phyloP scores from a whole-genome alignment of 768 basidiomycete genomes.

The Suillus alpinus region DNA sequence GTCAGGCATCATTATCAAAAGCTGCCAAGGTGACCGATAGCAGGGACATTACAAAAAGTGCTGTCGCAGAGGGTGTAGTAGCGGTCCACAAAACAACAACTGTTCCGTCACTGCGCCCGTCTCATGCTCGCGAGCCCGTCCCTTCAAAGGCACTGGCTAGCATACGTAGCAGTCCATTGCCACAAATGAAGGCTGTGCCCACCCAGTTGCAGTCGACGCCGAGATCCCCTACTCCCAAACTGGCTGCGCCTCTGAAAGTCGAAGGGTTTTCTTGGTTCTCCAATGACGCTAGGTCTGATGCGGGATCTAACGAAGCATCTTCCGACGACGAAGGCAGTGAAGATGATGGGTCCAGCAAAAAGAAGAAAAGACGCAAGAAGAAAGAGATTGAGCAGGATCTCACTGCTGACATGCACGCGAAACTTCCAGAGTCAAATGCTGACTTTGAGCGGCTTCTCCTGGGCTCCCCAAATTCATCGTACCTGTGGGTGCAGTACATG shows the following conservation, averaged over 20 bases:
- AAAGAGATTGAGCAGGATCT: conserved; percentile 75
- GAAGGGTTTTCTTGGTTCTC: conserved; percentile 75
- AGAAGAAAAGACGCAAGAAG: conserved; percentile 64
- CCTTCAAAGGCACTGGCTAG: conserved; percentile 88
- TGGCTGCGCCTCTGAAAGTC: conserved; percentile 42
- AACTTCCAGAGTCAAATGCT: conserved; percentile 83
- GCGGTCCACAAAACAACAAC: conserved; percentile 84
- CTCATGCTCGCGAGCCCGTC: conserved; percentile 47
- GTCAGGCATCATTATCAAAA: conserved; percentile 63
- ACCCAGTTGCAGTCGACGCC: not conserved
- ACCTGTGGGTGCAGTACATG: conserved; percentile 99
- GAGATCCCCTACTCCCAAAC: not conserved
- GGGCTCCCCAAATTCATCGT: conserved; percentile 95
- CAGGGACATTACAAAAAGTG: conserved; percentile 73
- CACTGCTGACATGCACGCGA: conserved; percentile 85
- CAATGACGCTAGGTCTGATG: conserved; percentile 33
- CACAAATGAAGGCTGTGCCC: conserved; percentile 52
- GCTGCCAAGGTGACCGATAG: conserved; percentile 54
- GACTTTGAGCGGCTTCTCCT: conserved; percentile 94
- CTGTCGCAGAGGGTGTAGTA: conserved; percentile 68
- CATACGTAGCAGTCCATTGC: conserved; percentile 59
- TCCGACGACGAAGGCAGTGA: conserved; percentile 42
- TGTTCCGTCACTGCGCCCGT: conserved; percentile 59
- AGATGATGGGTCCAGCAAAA: conserved; percentile 30
- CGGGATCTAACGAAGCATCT: conserved; percentile 39